A percentile compares a stretch with the other conserved stretches of the same genome.
phyloP scores from a whole-genome alignment of 495 filamentous ascomycete genomes.

The Aspergillus olivimuriae region DNA sequence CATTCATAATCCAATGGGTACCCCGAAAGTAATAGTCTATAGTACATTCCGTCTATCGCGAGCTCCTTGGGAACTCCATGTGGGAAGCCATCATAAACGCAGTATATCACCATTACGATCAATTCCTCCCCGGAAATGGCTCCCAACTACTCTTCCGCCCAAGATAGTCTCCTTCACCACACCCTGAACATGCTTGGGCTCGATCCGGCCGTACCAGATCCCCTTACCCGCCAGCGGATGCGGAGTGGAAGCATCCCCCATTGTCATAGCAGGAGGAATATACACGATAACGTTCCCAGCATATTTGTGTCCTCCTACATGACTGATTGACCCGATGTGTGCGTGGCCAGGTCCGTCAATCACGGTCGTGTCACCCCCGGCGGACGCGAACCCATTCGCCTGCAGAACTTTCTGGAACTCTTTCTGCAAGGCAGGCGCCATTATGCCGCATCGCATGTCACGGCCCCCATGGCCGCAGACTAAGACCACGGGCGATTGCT shows the following conservation, averaged over 20 bases:
- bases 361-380: slow-evolving; percentile 5
- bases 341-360: slow-evolving; percentile 33
- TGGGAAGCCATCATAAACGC: slow-evolving; percentile 19
- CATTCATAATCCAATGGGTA: no score
- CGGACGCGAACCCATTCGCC: slow-evolving; percentile 23
- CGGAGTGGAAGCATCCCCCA: slow-evolving; percentile 12
- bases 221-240: slow-evolving; percentile 68
- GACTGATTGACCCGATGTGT: slow-evolving; percentile 71
- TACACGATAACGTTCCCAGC: slow-evolving; percentile 93
- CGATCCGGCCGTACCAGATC: slow-evolving; percentile 89
- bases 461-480: slow-evolving; percentile 81
- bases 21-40: no score
- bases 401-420: slow-evolving; percentile 57
- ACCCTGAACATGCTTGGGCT: slow-evolving; percentile 80
- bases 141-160: slow-evolving; percentile 63
- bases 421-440: slow-evolving; percentile 62
- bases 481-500: slow-evolving; percentile 61
- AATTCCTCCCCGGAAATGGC: slow-evolving; percentile 58
- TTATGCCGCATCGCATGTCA: slow-evolving; percentile 72
- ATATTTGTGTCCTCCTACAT: slow-evolving; percentile 89
- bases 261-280: slow-evolving; percentile 54
- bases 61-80: no score
- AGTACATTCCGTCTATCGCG: no score
- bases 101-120: slow-evolving; percentile 31
- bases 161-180: slow-evolving; percentile 76